Percentiles rank a stretch among this genome's conserved stretches.
Conservation (phyloP, 2,329 filamentous ascomycete genomes). For the Monilinia vaccinii-corymbosi region DNA sequence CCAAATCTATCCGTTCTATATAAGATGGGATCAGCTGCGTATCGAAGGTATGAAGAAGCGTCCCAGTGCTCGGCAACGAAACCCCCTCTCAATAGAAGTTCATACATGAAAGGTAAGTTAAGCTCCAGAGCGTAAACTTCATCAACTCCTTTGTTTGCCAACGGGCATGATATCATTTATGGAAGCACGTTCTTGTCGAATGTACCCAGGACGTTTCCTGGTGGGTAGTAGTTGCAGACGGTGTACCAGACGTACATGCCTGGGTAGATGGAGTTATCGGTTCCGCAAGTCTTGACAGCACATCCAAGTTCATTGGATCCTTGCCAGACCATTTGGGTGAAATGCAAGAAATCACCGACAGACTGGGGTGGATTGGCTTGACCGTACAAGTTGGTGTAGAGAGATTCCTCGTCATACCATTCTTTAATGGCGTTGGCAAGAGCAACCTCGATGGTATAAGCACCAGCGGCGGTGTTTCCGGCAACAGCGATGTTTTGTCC, state of each 20-base stretch:
- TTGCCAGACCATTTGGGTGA: conserved; percentile 68
- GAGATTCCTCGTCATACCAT: conserved; percentile 78
- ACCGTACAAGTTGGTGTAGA: conserved; percentile 50
- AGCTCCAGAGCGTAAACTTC: conserved; percentile 9
- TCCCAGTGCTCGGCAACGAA: conserved; percentile 1
- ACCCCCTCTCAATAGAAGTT: conserved; percentile 9
- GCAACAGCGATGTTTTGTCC: conserved; percentile 80
- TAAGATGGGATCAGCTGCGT: conserved; percentile 3
- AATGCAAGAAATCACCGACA: conserved; percentile 42
- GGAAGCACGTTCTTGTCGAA: conserved; percentile 4
- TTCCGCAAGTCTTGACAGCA: conserved; percentile 42
- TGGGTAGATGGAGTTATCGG: conserved; percentile 38
- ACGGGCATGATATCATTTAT: conserved; percentile 10
- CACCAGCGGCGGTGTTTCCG: conserved; percentile 34
- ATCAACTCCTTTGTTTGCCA: conserved; percentile 8
- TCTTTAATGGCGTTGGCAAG: conserved; percentile 60
- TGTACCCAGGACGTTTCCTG: conserved; percentile 7
- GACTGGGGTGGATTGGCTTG: conserved; percentile 40
- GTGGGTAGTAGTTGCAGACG: conserved; percentile 14
- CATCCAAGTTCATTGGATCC: conserved; percentile 54
- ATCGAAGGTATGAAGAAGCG: conserved; percentile 1
- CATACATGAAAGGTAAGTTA: conserved; percentile 10
- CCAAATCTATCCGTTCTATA: background rate
- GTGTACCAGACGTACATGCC: conserved; percentile 65
- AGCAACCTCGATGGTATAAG: conserved; percentile 43